A percentile compares a stretch with the other conserved stretches of the same genome.
Conservation (phyloP, 768 basidiomycete genomes). For the Amylocystis lapponica region DNA sequence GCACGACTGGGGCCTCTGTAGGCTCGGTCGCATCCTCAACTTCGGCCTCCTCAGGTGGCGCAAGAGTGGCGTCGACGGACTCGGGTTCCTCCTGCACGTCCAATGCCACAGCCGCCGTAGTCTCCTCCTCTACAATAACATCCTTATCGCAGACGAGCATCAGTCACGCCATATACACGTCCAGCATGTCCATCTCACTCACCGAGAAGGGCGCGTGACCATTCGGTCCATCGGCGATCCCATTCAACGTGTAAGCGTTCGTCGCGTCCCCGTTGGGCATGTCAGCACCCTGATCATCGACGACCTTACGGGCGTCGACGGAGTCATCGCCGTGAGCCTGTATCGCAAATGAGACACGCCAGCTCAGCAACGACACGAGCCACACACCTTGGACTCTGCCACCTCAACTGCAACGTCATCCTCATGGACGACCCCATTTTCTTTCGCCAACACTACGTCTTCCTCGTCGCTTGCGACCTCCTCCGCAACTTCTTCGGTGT, state of each 20-base stretch:
- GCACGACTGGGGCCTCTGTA: background rate
- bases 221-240: background rate
- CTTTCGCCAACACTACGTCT: background rate
- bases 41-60: background rate
- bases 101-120: background rate
- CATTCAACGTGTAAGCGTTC: background rate
- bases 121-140: background rate
- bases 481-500: constrained; percentile 2
- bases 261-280: background rate
- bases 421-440: background rate
- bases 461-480: constrained; percentile 2
- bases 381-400: background rate
- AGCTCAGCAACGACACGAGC: background rate
- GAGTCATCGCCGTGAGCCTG: background rate
- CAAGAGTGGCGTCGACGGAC: constrained; percentile 1
- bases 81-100: background rate
- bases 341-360: no score
- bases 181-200: background rate
- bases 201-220: background rate
- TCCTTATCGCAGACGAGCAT: background rate
- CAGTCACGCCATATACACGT: background rate
- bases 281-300: background rate
- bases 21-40: background rate
- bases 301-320: background rate
- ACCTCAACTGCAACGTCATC: background rate